Percentiles rank a stretch among this genome's conserved stretches.
These are phyloP conservation scores for Rhinocladiella similis DNA, from an alignment of 2,329 filamentous ascomycete genomes.

Conservation along the genomic window DNA sequence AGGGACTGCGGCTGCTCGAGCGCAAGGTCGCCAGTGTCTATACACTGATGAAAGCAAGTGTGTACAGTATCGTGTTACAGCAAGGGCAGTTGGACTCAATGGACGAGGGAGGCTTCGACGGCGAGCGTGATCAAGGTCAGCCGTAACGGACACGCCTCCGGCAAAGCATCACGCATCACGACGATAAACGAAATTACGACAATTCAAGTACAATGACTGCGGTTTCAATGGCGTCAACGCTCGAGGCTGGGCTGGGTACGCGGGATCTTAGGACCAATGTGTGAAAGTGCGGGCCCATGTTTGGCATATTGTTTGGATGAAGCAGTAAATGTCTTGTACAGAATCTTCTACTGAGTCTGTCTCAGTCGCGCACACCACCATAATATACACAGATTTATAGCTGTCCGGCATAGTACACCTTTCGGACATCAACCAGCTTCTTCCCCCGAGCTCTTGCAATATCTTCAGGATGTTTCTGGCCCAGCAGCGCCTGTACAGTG, in stretches of 20 bases:
- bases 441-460: constrained; percentile 85
- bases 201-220: no score
- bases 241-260: no score
- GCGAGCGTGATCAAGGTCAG: constrained; percentile 1
- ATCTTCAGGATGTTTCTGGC: constrained; percentile 83
- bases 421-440: constrained; percentile 94
- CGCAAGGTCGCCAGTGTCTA: constrained; percentile 93
- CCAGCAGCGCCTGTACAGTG: constrained; percentile 75
- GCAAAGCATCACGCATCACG: not conserved
- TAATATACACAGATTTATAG: constrained; percentile 45
- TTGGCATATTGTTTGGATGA: no score
- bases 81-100: constrained; percentile 74
- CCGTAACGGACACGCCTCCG: not conserved
- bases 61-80: constrained; percentile 97
- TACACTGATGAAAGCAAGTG: constrained; percentile 93
- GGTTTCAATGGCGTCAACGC: no score
- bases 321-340: not conserved
- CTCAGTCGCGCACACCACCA: constrained; percentile 2
- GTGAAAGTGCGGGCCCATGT: no score
- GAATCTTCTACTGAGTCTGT: not conserved
- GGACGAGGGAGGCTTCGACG: constrained; percentile 11
- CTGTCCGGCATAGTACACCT: constrained; percentile 91
- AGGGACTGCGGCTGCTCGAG: constrained; percentile 84
- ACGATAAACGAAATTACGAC: no score
- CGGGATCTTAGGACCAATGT: no score